Evolutionary conservation across 306 rosid species (phyloP).

Genomic region (Fagus crenata): DNA sequence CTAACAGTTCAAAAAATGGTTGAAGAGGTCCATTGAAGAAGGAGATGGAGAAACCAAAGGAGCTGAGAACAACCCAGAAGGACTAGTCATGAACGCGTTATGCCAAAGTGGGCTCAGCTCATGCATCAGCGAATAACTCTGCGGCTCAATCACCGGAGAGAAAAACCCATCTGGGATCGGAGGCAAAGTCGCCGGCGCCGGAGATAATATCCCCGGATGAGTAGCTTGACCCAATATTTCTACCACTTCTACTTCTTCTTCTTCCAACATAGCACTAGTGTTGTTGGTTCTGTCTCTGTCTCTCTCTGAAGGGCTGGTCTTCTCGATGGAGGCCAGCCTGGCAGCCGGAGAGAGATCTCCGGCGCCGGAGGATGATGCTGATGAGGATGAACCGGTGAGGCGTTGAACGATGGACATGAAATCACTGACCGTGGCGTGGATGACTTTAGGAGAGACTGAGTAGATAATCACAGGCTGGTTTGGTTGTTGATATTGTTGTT

Average conservation of each 20-base stretch:
- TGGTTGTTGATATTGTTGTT: slow-evolving; percentile 15
- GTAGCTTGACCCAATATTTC: slow-evolving; percentile 48
- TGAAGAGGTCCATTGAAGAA: slow-evolving; percentile 61
- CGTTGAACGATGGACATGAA: slow-evolving; percentile 90
- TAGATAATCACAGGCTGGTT: slow-evolving; percentile 64
- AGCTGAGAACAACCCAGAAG: slow-evolving; percentile 64
- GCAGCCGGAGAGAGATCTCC: slow-evolving; percentile 88
- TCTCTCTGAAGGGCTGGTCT: slow-evolving; percentile 67
- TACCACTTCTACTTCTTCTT: slow-evolving; percentile 43
- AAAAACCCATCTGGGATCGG: slow-evolving; percentile 60
- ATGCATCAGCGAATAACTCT: slow-evolving; percentile 33
- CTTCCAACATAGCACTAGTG: slow-evolving; percentile 38
- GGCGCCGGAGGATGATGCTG: slow-evolving; percentile 25
- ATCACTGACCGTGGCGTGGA: slow-evolving; percentile 52
- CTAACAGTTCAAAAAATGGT: slow-evolving; percentile 44
- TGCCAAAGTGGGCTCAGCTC: slow-evolving; percentile 63
- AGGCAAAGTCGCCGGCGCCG: slow-evolving; percentile 63
- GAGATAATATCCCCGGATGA: slow-evolving; percentile 68
- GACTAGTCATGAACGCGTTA: slow-evolving; percentile 50
- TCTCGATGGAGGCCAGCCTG: slow-evolving; percentile 76
- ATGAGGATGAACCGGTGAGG: slow-evolving; percentile 64
- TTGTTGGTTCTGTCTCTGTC: slow-evolving; percentile 26
- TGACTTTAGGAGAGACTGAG: slow-evolving; percentile 78
- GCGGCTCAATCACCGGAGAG: slow-evolving; percentile 50
- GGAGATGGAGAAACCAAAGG: slow-evolving; percentile 64